Base-by-base conservation (phyloP, 805 yeast species). In the Lachancea meyersii region DNA sequence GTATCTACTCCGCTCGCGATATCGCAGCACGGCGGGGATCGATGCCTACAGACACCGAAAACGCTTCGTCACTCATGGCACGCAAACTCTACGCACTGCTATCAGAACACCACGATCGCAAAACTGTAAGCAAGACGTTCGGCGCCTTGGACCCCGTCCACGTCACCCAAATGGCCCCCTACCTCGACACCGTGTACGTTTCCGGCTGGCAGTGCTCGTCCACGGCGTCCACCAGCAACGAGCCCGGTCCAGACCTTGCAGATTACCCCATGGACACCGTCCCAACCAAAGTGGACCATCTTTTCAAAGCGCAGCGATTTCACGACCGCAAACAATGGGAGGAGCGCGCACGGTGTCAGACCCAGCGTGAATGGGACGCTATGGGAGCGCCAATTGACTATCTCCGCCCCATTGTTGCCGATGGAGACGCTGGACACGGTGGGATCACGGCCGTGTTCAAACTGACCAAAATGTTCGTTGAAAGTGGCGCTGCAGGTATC, bases 191-290 rank as follows among this genome's bases (percentile, higher is more conserved):
- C 10, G 77, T 91, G 55, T 91, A 91, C 66, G 94, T 91, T 51
- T 84, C 95, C 32, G 98, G 98, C 41, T 91, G 98, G 98, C 98
- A 91, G 73, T 89, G 95, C 66, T 88, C 96, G 37, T 88, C 97
- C 18, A 91, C 97, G 42, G 97, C 97, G 41, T 88, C 97, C 14
- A 86, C 96, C 32, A 86, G 96, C 31, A 91, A 91, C 64, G 97
- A 91, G 71, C 98, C 97, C 27, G 86, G 95, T 32, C 97, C 97
- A 45, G 98, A 91, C 73, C 77, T 91, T 60, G 98, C 98, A 41
- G 98, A 91, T 69, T 91, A 91, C 68, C 98, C 98, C 46, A 84
- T 84, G 85, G 97, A 91, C 68, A 91, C 98, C 23, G 98, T 91
- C 49, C 98, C 98, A 61, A 89, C 89, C 75, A 91, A 91, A 75